A percentile compares a stretch with the other conserved stretches of the same genome.
phyloP scores from a whole-genome alignment of 1,139 yeast genomes.

The Suzukiozyma palmioleophila region DNA sequence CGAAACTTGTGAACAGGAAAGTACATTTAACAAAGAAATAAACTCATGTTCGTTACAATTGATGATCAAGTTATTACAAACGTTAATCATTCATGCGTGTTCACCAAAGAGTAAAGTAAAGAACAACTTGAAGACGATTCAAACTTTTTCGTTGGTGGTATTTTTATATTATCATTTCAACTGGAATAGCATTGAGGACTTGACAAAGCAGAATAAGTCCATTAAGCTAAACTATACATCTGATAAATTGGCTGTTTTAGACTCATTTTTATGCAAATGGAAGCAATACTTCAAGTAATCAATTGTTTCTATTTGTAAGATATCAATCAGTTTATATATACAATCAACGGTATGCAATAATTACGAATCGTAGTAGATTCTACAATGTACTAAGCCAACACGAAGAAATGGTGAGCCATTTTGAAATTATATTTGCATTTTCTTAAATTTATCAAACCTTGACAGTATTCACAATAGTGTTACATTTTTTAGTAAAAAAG shows the following conservation, averaged over 20 bases:
- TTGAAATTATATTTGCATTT: no score
- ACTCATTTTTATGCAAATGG: conserved; percentile 40
- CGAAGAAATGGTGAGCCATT: no score
- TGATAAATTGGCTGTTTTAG: conserved; percentile 32
- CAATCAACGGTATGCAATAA: no score
- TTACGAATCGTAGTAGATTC: no score
- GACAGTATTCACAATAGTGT: no score
- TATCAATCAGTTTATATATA: no score
- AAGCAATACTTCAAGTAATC: conserved; percentile 19
- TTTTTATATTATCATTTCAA: conserved; percentile 41
- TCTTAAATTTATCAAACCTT: no score
- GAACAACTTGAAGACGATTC: conserved; percentile 28
- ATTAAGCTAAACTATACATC: conserved; percentile 35
- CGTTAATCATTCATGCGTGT: conserved; percentile 33
- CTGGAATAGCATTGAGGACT: conserved; percentile 37
- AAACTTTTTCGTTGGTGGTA: conserved; percentile 31
- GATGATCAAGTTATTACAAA: conserved; percentile 28
- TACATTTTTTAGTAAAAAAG: no score
- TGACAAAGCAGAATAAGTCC: conserved; percentile 30
- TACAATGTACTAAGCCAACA: no score
- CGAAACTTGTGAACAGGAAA: neutral
- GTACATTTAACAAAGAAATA: neutral
- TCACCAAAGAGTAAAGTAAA: conserved; percentile 30
- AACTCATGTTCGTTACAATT: conserved; percentile 27
- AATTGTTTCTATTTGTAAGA: conserved; percentile 4